Conservation (phyloP, 148 eudicot genomes). For the Dysphania ambrosioides region DNA sequence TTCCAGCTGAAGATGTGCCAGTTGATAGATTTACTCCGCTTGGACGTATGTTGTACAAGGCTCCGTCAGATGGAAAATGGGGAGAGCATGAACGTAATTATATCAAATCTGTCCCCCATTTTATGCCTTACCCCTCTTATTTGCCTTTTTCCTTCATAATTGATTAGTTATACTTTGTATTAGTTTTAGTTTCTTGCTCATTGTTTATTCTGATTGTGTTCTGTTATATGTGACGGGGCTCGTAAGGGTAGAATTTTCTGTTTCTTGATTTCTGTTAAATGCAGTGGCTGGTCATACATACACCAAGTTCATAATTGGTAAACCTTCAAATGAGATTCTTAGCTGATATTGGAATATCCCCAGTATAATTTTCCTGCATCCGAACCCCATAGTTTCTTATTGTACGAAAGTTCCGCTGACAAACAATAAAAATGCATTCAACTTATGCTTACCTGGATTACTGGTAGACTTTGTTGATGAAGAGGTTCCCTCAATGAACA, state of each 20-base stretch:
- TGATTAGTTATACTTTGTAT: neutral
- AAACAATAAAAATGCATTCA: neutral
- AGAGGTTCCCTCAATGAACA: neutral
- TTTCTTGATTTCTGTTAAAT: neutral
- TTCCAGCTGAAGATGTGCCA: conserved; percentile 84
- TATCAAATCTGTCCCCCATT: neutral
- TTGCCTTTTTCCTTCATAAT: too few species aligned
- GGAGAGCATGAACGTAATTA: conserved; percentile 92
- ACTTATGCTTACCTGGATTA: too few species aligned
- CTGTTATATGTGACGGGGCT: neutral
- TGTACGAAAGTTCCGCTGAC: too few species aligned
- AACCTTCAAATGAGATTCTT: neutral
- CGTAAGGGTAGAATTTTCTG: neutral
- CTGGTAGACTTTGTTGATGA: too few species aligned
- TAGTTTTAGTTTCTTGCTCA: neutral
- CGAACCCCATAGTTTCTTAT: neutral
- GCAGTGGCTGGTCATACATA: too few species aligned
- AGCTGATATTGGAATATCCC: neutral
- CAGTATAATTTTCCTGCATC: neutral
- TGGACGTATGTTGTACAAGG: conserved; percentile 94
- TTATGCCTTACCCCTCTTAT: neutral
- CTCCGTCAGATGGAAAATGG: conserved; percentile 99
- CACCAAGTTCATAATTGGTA: too few species aligned
- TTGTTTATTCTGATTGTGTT: neutral
- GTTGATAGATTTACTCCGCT: conserved; percentile 81